These are phyloP conservation scores for Pinus tabuliformis DNA, from an alignment of 75 land plant genomes.

Conservation along the genomic window DNA sequence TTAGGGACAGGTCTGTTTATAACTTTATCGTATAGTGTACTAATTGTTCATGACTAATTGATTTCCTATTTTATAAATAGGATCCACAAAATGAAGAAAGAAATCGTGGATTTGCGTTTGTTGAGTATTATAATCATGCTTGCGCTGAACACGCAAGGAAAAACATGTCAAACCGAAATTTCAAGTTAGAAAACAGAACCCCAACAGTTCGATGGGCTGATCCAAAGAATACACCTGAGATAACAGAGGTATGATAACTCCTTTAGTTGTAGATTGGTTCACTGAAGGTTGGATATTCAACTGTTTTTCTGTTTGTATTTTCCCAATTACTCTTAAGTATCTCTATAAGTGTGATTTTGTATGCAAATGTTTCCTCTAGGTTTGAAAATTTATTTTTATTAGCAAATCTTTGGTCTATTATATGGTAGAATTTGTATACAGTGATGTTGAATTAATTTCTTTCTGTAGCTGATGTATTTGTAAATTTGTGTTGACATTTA, in stretches of 20 bases:
- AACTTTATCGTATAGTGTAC: background rate
- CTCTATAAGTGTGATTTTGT: background rate
- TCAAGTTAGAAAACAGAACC: slow-evolving; percentile 69
- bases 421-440: too few species aligned
- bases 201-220: slow-evolving; percentile 95
- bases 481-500: too few species aligned
- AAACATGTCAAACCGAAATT: slow-evolving; percentile 66
- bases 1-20: too few species aligned
- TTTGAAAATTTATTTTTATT: too few species aligned
- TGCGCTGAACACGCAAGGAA: slow-evolving; percentile 93
- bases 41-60: background rate
- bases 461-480: too few species aligned
- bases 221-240: slow-evolving; percentile 61
- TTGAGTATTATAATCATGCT: slow-evolving; percentile 93
- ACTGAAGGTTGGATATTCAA: too few species aligned
- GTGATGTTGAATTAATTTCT: too few species aligned
- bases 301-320: too few species aligned
- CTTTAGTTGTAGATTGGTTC: too few species aligned
- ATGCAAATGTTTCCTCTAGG: background rate
- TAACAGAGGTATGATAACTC: too few species aligned
- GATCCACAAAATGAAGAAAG: slow-evolving; percentile 75
- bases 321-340: too few species aligned
- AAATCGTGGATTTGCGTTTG: slow-evolving; percentile 92
- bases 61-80: slow-evolving; percentile 14
- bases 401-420: too few species aligned